Evolutionary conservation across 73 alveolate genomes (phyloP).

Genomic region (Symbiodinium natans): DNA sequence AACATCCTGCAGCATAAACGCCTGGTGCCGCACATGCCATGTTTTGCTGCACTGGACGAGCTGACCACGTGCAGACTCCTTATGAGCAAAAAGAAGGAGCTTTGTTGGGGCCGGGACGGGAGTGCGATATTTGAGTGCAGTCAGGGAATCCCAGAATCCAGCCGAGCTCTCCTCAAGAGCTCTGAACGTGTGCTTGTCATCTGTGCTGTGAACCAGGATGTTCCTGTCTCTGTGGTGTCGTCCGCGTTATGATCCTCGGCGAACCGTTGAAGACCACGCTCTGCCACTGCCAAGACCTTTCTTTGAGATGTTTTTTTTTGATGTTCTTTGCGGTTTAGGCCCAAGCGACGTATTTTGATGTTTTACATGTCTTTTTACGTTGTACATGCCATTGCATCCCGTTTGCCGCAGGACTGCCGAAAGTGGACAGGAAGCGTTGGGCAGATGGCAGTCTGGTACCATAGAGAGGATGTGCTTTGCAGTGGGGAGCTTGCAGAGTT

Average conservation of each 20-base stretch:
- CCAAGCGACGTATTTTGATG: too few species aligned
- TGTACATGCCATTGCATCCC: too few species aligned
- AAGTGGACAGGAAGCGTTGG: constrained; percentile 24
- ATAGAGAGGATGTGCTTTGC: background rate
- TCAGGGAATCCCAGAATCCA: too few species aligned
- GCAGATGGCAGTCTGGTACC: constrained; percentile 17
- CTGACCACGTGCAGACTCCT: background rate
- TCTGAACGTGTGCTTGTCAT: too few species aligned
- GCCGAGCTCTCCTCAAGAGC: too few species aligned
- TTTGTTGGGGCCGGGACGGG: too few species aligned
- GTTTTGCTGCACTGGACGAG: background rate
- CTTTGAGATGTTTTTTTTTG: too few species aligned
- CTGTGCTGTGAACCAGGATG: background rate
- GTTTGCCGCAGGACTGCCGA: background rate
- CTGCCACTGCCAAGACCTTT: background rate
- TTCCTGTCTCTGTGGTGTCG: background rate
- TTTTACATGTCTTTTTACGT: too few species aligned
- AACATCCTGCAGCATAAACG: too few species aligned
- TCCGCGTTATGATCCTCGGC: background rate
- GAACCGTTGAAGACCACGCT: background rate
- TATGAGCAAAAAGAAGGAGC: background rate
- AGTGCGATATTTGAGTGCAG: too few species aligned
- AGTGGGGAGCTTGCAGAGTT: background rate
- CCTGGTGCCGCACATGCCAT: background rate
- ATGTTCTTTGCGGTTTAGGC: too few species aligned